Percentiles rank a stretch among this genome's conserved stretches.
Conservation (phyloP, 441 rosid species). For the Erodium moschatum region DNA sequence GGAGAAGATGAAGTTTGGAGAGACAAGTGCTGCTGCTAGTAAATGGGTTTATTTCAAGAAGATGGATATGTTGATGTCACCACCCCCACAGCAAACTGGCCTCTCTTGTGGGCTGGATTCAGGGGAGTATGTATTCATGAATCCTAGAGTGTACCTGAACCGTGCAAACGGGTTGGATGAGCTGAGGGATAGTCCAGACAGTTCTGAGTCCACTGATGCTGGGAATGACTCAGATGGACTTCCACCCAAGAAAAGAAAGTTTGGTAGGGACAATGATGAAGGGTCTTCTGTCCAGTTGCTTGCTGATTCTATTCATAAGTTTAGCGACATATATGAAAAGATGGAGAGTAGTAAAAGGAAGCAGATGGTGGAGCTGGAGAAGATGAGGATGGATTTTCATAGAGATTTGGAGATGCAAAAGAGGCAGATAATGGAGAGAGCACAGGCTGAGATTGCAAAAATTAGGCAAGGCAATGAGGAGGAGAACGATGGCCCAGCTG, state of each 20-base stretch:
- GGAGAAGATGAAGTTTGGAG: conserved; percentile 34
- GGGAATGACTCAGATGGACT: conserved; percentile 60
- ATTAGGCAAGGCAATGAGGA: conserved; percentile 40
- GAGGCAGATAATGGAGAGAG: conserved; percentile 72
- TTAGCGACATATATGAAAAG: conserved; percentile 79
- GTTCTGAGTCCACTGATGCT: conserved; percentile 46
- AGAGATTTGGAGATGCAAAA: conserved; percentile 78
- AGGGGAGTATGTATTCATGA: conserved; percentile 67
- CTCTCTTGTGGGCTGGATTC: conserved; percentile 87
- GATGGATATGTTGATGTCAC: conserved; percentile 66
- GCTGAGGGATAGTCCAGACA: conserved; percentile 81
- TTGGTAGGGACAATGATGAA: conserved; percentile 39
- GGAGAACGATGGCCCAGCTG: conserved; percentile 26
- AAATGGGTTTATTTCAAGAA: conserved; percentile 77
- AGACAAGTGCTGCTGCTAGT: conserved; percentile 32
- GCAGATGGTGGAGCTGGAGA: conserved; percentile 81
- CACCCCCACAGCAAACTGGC: conserved; percentile 59
- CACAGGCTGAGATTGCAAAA: conserved; percentile 65
- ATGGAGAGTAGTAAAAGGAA: conserved; percentile 65
- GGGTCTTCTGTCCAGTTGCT: conserved; percentile 55
- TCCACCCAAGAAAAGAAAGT: conserved; percentile 59
- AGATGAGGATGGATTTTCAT: conserved; percentile 83
- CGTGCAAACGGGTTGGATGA: conserved; percentile 70
- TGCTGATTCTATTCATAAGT: conserved; percentile 67
- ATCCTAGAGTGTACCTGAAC: conserved; percentile 48